Evolutionary conservation across 352 stramenopile genomes (phyloP).

Genomic region (Pythium coloratum): DNA sequence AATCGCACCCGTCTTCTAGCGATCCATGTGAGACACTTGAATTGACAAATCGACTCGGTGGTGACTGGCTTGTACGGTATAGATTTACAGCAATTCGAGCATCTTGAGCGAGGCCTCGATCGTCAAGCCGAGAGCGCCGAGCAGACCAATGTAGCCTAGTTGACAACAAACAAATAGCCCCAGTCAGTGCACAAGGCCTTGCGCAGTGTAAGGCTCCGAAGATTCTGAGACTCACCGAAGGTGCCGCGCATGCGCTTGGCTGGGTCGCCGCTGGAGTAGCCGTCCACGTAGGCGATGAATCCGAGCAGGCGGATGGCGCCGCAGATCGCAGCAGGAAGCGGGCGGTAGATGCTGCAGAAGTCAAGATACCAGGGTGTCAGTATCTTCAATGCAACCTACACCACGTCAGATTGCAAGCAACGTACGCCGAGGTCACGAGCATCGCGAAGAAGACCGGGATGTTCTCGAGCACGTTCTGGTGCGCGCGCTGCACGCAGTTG

Average conservation of each 20-base stretch:
- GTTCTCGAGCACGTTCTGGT: slow-evolving; percentile 93
- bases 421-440: slow-evolving; percentile 55
- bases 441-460: slow-evolving; percentile 64
- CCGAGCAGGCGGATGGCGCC: slow-evolving; percentile 49
- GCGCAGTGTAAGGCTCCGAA: no score
- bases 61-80: no score
- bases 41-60: no score
- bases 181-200: no score
- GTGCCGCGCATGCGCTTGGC: slow-evolving; percentile 52
- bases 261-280: slow-evolving; percentile 61
- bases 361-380: no score
- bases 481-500: slow-evolving; percentile 90
- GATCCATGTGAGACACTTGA: no score
- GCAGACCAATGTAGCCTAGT: slow-evolving; percentile 39
- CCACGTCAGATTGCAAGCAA: background rate
- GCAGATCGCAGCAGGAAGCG: slow-evolving; percentile 53
- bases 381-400: no score
- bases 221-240: slow-evolving; percentile 37
- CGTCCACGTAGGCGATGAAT: slow-evolving; percentile 71
- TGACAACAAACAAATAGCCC: background rate
- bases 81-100: slow-evolving; percentile 6
- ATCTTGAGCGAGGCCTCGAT: slow-evolving; percentile 38
- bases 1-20: no score
- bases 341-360: slow-evolving; percentile 50
- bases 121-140: slow-evolving; percentile 32